Base-by-base conservation (phyloP, 768 basidiomycete genomes). In the Stropharia rugosoannulata region DNA sequence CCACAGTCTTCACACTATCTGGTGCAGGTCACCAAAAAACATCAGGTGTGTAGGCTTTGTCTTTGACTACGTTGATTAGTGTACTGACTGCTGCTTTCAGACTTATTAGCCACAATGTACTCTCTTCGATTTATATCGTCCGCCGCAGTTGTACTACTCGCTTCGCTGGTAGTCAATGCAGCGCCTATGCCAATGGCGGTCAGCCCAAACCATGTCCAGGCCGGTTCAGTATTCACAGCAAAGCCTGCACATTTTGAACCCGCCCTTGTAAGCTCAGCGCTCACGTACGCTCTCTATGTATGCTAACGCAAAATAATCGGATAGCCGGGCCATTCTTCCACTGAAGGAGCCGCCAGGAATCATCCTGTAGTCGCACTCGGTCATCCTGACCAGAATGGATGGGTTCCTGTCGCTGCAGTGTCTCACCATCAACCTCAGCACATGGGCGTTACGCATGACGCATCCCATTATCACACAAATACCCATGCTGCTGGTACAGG, bases 21-120 rank as follows among this genome's bases (percentile, higher is more conserved):
- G 53, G 53, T 35, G 53, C 53, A 15, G 53, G 53, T 38, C 53
- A 54, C 53, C 53, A 54, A 38, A n/a, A 54, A 51, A 11, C 9
- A 27, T 39, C n/a, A 38, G n/a, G 40, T 41, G n/a, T 19, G 40
- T 41, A 2, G 40, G 8, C 5, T 15, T 8, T 45, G 36, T 38
- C 19, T 47, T 5, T 16, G 43, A 38, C 15, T 10, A 9, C 11
- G 0, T 22, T 18, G n/a, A 15, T 38, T 19, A 12, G 3, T 1
- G 15, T 16, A 7, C 29, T 19, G 13, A 54, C 1, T 40, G 25
- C 27, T 13, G 5, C 40, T 15, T 38, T 46, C 12, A 46, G 36
- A 18, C 37, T 25, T 25, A 18, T 15, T 18, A 15, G 25, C 11
- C 35, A 29, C 38, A 37, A 54, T 54, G 53, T 47, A 46, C 29